Percentiles rank a stretch among this genome's conserved stretches.
Evolutionary conservation across 148 eudicot genomes (phyloP).

Genomic region (Vaccinium darrowii): DNA sequence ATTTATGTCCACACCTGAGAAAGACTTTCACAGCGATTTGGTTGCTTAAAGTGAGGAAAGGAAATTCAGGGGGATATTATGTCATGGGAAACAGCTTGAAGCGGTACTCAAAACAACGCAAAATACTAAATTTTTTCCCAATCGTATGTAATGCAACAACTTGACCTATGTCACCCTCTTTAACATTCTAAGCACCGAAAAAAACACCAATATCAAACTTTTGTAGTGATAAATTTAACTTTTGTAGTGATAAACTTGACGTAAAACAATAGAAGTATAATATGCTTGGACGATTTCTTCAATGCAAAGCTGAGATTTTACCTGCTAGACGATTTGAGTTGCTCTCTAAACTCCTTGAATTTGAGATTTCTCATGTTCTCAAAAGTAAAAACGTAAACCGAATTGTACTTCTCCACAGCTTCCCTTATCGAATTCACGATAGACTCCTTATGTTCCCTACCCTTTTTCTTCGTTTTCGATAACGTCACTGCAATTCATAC

Average conservation of each 20-base stretch:
- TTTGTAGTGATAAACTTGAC: not conserved
- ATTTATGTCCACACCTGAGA: not conserved
- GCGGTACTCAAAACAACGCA: not conserved
- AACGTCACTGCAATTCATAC: conserved; percentile 59
- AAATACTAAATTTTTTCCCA: not conserved
- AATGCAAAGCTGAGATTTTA: conserved; percentile 1
- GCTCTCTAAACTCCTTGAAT: conserved; percentile 84
- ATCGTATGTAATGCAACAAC: too few species aligned
- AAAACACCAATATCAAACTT: not conserved
- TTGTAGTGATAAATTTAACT: not conserved
- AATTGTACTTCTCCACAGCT: conserved; percentile 57
- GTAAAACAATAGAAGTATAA: not conserved
- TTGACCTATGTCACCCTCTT: too few species aligned
- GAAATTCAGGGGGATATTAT: not conserved
- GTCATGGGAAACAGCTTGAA: not conserved
- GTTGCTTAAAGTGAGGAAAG: not conserved
- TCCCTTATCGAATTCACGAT: conserved; percentile 69
- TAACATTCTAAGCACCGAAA: not conserved
- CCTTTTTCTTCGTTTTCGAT: conserved; percentile 95
- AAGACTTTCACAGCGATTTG: not conserved
- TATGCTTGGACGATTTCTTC: not conserved
- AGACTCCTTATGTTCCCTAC: conserved; percentile 73
- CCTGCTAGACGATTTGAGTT: conserved; percentile 80
- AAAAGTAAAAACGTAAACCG: conserved; percentile 64
- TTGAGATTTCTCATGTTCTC: conserved; percentile 96